Base-by-base conservation (phyloP, 2,329 filamentous ascomycete genomes). In the Periconia sp. region DNA sequence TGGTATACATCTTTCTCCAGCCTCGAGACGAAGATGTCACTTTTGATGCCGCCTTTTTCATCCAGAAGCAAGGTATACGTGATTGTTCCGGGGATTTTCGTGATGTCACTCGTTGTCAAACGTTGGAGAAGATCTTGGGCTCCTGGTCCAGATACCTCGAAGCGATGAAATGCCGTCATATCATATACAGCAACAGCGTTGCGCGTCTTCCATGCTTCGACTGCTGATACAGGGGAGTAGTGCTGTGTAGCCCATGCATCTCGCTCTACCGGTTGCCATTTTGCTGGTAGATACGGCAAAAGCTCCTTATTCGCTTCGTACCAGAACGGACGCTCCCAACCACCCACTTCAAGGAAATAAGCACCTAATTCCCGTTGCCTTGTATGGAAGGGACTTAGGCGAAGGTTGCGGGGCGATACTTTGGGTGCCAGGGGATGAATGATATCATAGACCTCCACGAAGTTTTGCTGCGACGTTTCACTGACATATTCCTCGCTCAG, bases 371-470 rank as follows among this genome's bases (percentile, higher is more conserved):
- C 79, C 14, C 68, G 65, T 55, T 87, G 81, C 1, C 81, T 78
- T 1, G 74, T 56, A 54, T 85, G 74, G 64, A 87, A 87, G 0
- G 85, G 84, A 56, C 81, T 85, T 14, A 82, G 70, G 7, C 85
- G 81, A 1, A 87, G 74, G 53, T 84, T 81, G 0, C 85, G 80
- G 0, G 84, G 85, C 0, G 81, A 85, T 0, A 79, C 74, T 27
- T 79, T 79, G 0, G 83, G 84, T 49, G 84, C 82, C 0, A 85
- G 74, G 0, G 85, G 85, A 53, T 87, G 85, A 0, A 87, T 56
- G 40, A 87, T 85, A 55, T 87, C 84, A 71, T 87, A 87, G 1
- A 87, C 79, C 57, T 87, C 85, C 20, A 83, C 79, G 47, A 87
- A 87, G 59, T 84, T 85, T 62, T 85, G 83, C 44, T 80, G 76